phyloP scores from a whole-genome alignment of 179 eudicot species.

The Patellifolia procumbens region DNA sequence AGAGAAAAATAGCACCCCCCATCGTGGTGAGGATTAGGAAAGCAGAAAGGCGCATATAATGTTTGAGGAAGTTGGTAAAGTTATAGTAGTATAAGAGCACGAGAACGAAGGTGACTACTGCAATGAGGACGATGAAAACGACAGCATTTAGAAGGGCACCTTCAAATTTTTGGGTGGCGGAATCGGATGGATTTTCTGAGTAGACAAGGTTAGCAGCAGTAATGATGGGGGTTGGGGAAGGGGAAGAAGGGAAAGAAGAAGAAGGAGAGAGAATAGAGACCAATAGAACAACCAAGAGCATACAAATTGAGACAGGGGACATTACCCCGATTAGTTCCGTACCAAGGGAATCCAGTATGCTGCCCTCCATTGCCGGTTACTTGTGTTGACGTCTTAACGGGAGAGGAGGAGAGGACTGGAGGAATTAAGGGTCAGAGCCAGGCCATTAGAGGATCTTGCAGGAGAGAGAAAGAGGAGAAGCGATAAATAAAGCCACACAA shows the following conservation, averaged over 20 bases:
- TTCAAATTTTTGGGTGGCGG: conserved; percentile 60
- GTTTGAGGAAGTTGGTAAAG: conserved; percentile 59
- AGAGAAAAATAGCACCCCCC: conserved; percentile 73
- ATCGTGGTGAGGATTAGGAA: conserved; percentile 61
- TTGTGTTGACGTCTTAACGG: neutral
- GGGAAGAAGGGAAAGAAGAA: conserved; percentile 16
- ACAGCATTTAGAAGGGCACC: conserved; percentile 79
- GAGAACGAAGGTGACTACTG: conserved; percentile 69
- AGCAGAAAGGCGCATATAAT: conserved; percentile 79
- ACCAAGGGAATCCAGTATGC: conserved; percentile 70
- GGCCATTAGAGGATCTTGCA: neutral
- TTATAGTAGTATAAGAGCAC: conserved; percentile 83
- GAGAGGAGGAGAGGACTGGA: neutral
- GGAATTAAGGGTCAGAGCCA: conserved; percentile 1
- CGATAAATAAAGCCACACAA: neutral
- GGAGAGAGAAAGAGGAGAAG: neutral
- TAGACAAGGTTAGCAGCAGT: conserved; percentile 91
- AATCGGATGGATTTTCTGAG: conserved; percentile 63
- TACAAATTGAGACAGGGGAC: conserved; percentile 90
- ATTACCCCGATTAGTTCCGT: conserved; percentile 68
- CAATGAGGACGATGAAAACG: conserved; percentile 70
- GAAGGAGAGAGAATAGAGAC: conserved; percentile 60
- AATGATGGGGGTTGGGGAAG: conserved; percentile 38
- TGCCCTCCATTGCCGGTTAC: conserved; percentile 35
- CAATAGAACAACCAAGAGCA: conserved; percentile 82